Evolutionary conservation across 768 basidiomycete genomes (phyloP).

Genomic region (Hemileccinum impolitum): DNA sequence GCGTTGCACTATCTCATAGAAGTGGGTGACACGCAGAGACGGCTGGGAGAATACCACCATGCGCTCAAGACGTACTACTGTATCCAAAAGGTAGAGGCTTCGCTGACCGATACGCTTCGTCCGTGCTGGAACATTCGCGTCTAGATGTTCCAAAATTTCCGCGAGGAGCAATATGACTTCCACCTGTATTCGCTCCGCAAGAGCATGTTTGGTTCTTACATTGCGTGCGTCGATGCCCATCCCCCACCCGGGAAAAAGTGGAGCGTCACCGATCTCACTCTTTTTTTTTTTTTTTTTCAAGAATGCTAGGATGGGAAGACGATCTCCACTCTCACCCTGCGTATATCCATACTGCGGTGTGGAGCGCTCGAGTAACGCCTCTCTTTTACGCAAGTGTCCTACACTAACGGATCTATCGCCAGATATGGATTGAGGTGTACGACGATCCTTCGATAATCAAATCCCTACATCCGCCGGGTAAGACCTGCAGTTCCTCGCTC

Average conservation of each 20-base stretch:
- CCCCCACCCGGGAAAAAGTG: background rate
- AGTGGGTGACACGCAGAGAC: slow-evolving; percentile 69
- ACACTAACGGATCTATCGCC: slow-evolving; percentile 9
- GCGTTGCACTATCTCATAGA: slow-evolving; percentile 83
- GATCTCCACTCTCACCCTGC: slow-evolving; percentile 69
- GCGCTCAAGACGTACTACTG: slow-evolving; percentile 85
- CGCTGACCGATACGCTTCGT: slow-evolving; percentile 1
- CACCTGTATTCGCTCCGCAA: slow-evolving; percentile 92
- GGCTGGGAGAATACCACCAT: slow-evolving; percentile 61
- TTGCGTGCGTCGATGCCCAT: slow-evolving; percentile 57
- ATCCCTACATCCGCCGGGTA: slow-evolving; percentile 36
- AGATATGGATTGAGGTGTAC: slow-evolving; percentile 74
- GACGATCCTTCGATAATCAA: slow-evolving; percentile 67
- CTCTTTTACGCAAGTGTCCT: slow-evolving; percentile 6
- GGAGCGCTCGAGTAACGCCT: slow-evolving; percentile 59
- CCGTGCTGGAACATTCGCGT: slow-evolving; percentile 4
- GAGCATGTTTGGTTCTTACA: slow-evolving; percentile 81
- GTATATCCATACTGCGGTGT: slow-evolving; percentile 70
- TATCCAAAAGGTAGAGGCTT: slow-evolving; percentile 59
- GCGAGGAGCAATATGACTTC: slow-evolving; percentile 98
- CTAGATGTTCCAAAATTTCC: slow-evolving; percentile 79
- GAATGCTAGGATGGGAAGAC: slow-evolving; percentile 83
- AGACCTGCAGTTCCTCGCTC: slow-evolving; percentile 19
- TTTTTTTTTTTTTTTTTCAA: slow-evolving; percentile 29
- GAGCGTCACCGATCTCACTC: slow-evolving; percentile 3